phyloP scores from a whole-genome alignment of 2,329 filamentous ascomycete species.

The Ophiostoma sp. region DNA sequence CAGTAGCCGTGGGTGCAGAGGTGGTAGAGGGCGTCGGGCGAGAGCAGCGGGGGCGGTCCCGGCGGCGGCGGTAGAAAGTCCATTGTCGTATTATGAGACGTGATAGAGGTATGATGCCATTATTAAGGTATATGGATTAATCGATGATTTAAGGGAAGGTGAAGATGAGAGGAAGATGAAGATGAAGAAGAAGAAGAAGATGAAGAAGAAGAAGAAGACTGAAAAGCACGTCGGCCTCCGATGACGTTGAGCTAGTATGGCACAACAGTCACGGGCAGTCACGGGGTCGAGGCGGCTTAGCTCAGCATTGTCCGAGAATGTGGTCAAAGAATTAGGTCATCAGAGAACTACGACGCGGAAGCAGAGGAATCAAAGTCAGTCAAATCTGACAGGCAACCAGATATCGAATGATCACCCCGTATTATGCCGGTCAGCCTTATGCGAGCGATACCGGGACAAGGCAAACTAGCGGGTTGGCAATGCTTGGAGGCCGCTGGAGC shows the following conservation, averaged over 20 bases:
- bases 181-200: neutral
- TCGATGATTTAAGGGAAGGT: too few relatives aligned
- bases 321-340: too few relatives aligned
- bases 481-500: constrained; percentile 3
- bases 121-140: too few relatives aligned
- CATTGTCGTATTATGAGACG: neutral
- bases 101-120: too few relatives aligned
- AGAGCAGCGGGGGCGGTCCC: constrained; percentile 26
- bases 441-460: neutral
- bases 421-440: constrained; percentile 6
- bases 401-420: too few relatives aligned
- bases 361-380: too few relatives aligned
- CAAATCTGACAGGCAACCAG: too few relatives aligned
- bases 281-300: constrained; percentile 4
- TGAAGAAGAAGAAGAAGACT: neutral
- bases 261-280: neutral
- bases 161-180: neutral
- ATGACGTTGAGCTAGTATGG: neutral
- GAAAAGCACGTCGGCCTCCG: neutral
- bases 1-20: constrained; percentile 27
- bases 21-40: constrained; percentile 21
- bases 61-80: constrained; percentile 22
- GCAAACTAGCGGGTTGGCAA: constrained; percentile 7
- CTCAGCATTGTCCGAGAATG: neutral
- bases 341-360: too few relatives aligned